Evolutionary conservation across 2,329 filamentous ascomycete species (phyloP), one percentile per base, ranked within the genome.

Genomic region (Penicillium sp.): DNA sequence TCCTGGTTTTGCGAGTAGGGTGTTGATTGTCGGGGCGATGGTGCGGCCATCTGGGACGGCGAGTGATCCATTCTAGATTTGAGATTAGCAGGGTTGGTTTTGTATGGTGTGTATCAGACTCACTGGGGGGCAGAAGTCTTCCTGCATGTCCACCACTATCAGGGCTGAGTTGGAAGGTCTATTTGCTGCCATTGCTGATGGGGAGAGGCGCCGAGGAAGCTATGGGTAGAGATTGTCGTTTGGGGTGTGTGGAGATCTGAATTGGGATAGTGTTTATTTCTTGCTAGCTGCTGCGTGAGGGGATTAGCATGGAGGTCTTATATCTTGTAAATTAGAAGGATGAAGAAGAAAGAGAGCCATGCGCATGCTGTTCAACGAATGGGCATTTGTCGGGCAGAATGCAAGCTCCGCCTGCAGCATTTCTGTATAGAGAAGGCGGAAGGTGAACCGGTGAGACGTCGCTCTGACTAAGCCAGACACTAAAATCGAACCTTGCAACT

Each of bases 71-170:
- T 86, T 80, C 89, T 95, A 60, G 43, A 19, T 13, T 41, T 2
- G 25, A 34, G 22, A 39, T 47, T 8, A 51, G 45, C 22, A 13
- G 46, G 11, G 9, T 2, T 22, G 3, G 2, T 4, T 4, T 16
- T 10, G 0, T 39, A 22, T 4, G 25, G 4, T 14, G 14, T 22
- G 12, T 25, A 9, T 14, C 9, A 3, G 36, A 59, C 84, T 74
- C 73, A 93, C 89, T 11, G 91, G 90, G 51, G 88, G 88, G 69
- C 89, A 95, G 70, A 96, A 97, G 74, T 97, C 92, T 70, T 96
- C 87, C 72, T 97, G 93, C 64, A 95, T 79, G 70, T 96, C 91
- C 45, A 95, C 86, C 10, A 95, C 79, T 40, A 95, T 70, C 31
- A 86, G 70, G n/a, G 82, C 82, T 37, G 82, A 77, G 42, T 8